Conservation (phyloP, 805 yeast genomes). For the Ogataea thermomethanolica region DNA sequence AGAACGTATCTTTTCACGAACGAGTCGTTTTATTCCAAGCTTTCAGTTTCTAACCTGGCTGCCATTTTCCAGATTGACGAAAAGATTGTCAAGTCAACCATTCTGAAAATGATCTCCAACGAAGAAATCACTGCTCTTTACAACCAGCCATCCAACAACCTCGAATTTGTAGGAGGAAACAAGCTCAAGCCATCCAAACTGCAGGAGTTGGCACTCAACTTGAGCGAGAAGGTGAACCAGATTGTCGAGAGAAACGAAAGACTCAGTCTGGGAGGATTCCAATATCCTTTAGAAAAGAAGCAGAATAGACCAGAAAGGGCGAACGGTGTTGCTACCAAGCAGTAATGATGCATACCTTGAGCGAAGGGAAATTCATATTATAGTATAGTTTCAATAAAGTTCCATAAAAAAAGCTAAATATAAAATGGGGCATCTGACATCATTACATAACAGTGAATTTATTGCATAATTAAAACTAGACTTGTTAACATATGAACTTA, state of each 20-base stretch:
- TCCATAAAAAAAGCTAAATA: constrained; percentile 1
- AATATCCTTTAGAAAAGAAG: constrained; percentile 19
- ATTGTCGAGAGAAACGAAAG: constrained; percentile 84
- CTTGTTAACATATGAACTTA: no score
- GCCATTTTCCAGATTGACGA: constrained; percentile 61
- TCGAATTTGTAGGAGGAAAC: constrained; percentile 71
- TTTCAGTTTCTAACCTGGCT: constrained; percentile 65
- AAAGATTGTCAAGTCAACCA: constrained; percentile 54
- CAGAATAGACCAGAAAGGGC: constrained; percentile 11
- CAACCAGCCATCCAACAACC: constrained; percentile 58
- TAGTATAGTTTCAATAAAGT: not conserved
- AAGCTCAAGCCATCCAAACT: constrained; percentile 65
- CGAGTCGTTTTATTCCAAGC: constrained; percentile 69
- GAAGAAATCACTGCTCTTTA: constrained; percentile 77
- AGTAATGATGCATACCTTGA: constrained; percentile 5
- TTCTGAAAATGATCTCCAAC: constrained; percentile 70
- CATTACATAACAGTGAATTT: no score
- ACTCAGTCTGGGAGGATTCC: constrained; percentile 73
- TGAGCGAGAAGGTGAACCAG: constrained; percentile 77
- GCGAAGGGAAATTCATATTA: constrained; percentile 1
- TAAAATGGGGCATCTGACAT: no score
- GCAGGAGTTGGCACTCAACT: constrained; percentile 81
- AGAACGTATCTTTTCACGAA: constrained; percentile 89
- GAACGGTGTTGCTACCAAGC: constrained; percentile 8
- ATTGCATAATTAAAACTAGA: no score